Base-by-base conservation (phyloP, 2,329 filamentous ascomycete genomes). In the Grosmannia penicillata region DNA sequence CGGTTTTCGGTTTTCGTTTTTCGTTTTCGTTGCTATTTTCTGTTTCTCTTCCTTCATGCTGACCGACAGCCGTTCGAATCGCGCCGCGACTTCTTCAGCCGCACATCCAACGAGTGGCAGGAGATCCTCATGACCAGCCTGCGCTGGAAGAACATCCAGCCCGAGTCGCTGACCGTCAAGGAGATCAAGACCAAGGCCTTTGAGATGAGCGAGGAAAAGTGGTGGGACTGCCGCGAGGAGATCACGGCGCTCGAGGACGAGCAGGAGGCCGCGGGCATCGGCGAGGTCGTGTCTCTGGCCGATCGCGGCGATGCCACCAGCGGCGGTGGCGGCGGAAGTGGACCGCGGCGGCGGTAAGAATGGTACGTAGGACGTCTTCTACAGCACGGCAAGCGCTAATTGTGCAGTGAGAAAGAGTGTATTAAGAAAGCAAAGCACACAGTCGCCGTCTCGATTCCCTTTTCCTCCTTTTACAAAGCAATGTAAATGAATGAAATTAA, bases 221-320 rank as follows among this genome's bases (percentile, higher is more conserved):
- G 91, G 91, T 98, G 91, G 91, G 91, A 95, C 65, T 86, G 81
- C 54, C 73, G 91, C 50, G 91, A 98, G 62, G 89, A 96, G 61
- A 82, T 98, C 47, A 81, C 78, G 38, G 81, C 76, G 7, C 59
- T 96, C 52, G 91, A 98, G 60, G 89, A 95, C 59, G 89, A 95
- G 62, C 86, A 96, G 63, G 89, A 95, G 59, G 87, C 82, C 35
- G 84, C 86, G 25, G 87, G 91, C 9, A 95, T 96, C 56, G 83
- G 86, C 14, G 91, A 96, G 62, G 84, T 96, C 31, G 83, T 96
- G 39, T 91, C 79, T 53, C 64, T 96, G 52, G 77, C 79, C 36
- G 85, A 93, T 49, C 75, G 75, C 46, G 72, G 67, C 30, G 75
- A 70, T n/a, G n/a, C n/a, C n/a, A n/a, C n/a, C 42, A 58, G 68